Evolutionary conservation across 768 basidiomycete species (phyloP).

Genomic region (Gloeostereum incarnatum): DNA sequence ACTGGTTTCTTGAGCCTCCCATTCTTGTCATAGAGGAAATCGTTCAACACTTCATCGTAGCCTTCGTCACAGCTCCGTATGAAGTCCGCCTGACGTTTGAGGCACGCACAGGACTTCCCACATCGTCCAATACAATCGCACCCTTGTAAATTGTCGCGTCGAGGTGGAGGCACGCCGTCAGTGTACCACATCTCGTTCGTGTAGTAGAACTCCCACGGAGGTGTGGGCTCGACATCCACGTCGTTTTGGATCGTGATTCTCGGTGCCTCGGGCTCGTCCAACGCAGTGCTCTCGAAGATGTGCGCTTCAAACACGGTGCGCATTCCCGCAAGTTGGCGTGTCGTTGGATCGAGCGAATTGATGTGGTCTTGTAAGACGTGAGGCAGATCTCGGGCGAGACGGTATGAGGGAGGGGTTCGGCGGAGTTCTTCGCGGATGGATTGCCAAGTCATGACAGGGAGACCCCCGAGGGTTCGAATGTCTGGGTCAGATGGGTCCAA

Average conservation of each 20-base stretch:
- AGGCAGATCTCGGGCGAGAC: too few relatives aligned
- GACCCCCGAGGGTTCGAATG: too few relatives aligned
- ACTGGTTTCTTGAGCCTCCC: conserved; percentile 41
- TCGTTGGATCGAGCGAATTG: conserved; percentile 37
- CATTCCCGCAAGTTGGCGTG: conserved; percentile 31
- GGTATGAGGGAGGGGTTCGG: too few relatives aligned
- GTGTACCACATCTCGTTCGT: conserved; percentile 76
- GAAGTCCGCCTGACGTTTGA: conserved; percentile 55
- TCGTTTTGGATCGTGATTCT: conserved; percentile 59
- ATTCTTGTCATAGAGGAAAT: conserved; percentile 63
- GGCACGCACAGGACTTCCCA: conserved; percentile 65
- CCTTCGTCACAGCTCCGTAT: too few relatives aligned
- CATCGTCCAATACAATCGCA: conserved; percentile 75
- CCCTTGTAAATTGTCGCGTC: conserved; percentile 44
- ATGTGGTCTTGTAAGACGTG: conserved; percentile 68
- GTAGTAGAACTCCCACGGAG: conserved; percentile 84
- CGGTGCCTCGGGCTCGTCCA: conserved; percentile 64
- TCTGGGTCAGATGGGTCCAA: too few relatives aligned
- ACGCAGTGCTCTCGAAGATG: conserved; percentile 55
- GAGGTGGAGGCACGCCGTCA: conserved; percentile 58
- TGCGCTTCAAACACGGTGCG: conserved; percentile 51
- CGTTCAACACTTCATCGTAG: conserved; percentile 22
- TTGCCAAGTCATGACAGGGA: too few relatives aligned
- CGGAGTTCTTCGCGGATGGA: too few relatives aligned
- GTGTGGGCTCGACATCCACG: conserved; percentile 59